Conservation (phyloP, 495 filamentous ascomycete genomes). For the Trichoderma reesei region DNA sequence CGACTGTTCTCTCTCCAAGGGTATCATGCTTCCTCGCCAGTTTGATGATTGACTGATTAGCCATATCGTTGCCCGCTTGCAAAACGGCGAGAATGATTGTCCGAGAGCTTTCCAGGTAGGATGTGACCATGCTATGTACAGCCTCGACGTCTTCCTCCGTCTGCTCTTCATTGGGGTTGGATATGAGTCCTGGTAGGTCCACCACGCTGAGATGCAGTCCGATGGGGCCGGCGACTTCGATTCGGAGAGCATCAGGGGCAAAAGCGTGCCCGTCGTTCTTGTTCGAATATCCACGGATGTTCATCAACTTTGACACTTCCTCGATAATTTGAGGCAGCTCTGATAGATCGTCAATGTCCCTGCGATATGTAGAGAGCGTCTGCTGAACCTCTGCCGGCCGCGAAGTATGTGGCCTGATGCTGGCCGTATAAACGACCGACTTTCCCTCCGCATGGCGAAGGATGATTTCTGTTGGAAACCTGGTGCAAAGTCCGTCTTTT, state of each 20-base stretch:
- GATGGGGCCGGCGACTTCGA: conserved; percentile 52
- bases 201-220: conserved; percentile 52
- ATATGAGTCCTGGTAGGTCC: conserved; percentile 53
- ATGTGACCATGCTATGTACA: conserved; percentile 38
- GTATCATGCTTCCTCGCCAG: conserved; percentile 33
- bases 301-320: conserved; percentile 14
- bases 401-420: conserved; percentile 24
- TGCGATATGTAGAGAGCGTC: not conserved
- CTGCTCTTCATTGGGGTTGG: conserved; percentile 31
- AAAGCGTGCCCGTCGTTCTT: conserved; percentile 28
- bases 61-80: conserved; percentile 39
- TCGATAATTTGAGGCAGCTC: conserved; percentile 11
- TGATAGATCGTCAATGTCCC: not conserved
- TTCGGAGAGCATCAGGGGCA: conserved; percentile 48
- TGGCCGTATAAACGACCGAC: conserved; percentile 35
- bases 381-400: conserved; percentile 8
- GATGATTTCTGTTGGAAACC: conserved; percentile 50
- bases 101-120: conserved; percentile 46
- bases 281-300: not conserved
- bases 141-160: conserved; percentile 35
- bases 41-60: conserved; percentile 40
- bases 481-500: conserved; percentile 43
- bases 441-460: conserved; percentile 32
- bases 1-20: conserved; percentile 38
- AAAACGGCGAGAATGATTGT: conserved; percentile 54